These are phyloP conservation scores for Hypoxylon sp. DNA, from an alignment of 2,329 filamentous ascomycete species.

Conservation along the genomic window DNA sequence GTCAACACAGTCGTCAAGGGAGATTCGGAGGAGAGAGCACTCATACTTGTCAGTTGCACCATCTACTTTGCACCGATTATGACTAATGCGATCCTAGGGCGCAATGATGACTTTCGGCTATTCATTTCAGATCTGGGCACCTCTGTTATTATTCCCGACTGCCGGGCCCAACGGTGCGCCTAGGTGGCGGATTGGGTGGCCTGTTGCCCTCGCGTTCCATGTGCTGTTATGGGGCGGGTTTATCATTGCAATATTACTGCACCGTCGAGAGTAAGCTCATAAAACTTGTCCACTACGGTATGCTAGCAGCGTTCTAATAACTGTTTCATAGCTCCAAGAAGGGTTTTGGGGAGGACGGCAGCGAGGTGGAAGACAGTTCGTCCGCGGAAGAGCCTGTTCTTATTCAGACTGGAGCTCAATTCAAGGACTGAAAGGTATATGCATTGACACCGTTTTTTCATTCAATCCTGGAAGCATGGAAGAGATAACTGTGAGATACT, in stretches of 20 bases:
- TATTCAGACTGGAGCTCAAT: conserved; percentile 23
- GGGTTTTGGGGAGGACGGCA: neutral
- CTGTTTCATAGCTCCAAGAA: conserved; percentile 10
- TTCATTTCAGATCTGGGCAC: conserved; percentile 61
- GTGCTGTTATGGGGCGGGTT: conserved; percentile 60
- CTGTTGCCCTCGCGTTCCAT: conserved; percentile 61
- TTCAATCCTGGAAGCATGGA: neutral
- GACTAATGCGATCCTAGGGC: conserved; percentile 48
- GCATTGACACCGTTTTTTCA: neutral
- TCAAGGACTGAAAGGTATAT: conserved; percentile 26
- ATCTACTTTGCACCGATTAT: neutral
- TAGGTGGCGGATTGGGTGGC: conserved; percentile 63
- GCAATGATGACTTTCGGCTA: conserved; percentile 63
- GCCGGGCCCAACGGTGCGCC: conserved; percentile 59
- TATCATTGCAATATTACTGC: conserved; percentile 55
- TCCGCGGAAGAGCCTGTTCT: conserved; percentile 36
- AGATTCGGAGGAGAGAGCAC: conserved; percentile 57
- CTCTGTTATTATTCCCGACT: conserved; percentile 59
- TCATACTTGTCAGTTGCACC: conserved; percentile 51
- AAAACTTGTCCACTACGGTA: neutral
- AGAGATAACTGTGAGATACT: no score
- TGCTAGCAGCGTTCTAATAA: conserved; percentile 8
- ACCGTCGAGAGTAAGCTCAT: conserved; percentile 48
- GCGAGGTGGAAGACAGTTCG: conserved; percentile 24
- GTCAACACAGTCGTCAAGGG: conserved; percentile 59